phyloP scores from a whole-genome alignment of 768 basidiomycete species.

The Guyanaporus albipodus region DNA sequence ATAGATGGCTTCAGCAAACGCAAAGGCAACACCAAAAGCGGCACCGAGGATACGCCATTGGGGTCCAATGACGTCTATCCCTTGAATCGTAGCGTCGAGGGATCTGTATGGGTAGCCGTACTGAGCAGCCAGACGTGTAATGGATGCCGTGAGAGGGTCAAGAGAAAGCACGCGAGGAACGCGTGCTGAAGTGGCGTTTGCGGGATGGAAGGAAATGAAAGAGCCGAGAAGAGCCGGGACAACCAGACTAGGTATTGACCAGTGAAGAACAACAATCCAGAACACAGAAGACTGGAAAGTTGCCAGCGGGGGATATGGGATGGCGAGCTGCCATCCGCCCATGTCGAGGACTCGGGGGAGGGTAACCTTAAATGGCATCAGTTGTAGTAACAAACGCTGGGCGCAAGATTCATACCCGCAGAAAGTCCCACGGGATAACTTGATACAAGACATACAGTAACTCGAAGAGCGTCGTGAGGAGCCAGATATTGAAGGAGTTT shows the following conservation, averaged over 20 bases:
- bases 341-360: constrained; percentile 8
- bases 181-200: constrained; percentile 27
- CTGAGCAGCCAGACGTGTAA: constrained; percentile 58
- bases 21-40: constrained; percentile 54
- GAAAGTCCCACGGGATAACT: constrained; percentile 50
- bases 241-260: constrained; percentile 58
- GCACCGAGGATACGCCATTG: constrained; percentile 56
- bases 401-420: constrained; percentile 33
- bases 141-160: constrained; percentile 63
- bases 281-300: constrained; percentile 46
- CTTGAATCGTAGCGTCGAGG: constrained; percentile 23
- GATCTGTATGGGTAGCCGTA: constrained; percentile 50
- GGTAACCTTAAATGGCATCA: constrained; percentile 15
- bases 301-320: constrained; percentile 48
- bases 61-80: constrained; percentile 52
- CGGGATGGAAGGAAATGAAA: constrained; percentile 60
- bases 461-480: constrained; percentile 51
- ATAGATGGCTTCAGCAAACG: constrained; percentile 63
- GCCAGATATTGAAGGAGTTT: constrained; percentile 60
- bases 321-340: constrained; percentile 14
- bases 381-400: not conserved
- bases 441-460: constrained; percentile 48
- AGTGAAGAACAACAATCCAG: constrained; percentile 55
- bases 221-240: constrained; percentile 55
- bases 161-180: constrained; percentile 31